A percentile compares a stretch with the other conserved stretches of the same genome.
Conservation (phyloP, 2,329 filamentous ascomycete genomes). For the Diplodia corticola region DNA sequence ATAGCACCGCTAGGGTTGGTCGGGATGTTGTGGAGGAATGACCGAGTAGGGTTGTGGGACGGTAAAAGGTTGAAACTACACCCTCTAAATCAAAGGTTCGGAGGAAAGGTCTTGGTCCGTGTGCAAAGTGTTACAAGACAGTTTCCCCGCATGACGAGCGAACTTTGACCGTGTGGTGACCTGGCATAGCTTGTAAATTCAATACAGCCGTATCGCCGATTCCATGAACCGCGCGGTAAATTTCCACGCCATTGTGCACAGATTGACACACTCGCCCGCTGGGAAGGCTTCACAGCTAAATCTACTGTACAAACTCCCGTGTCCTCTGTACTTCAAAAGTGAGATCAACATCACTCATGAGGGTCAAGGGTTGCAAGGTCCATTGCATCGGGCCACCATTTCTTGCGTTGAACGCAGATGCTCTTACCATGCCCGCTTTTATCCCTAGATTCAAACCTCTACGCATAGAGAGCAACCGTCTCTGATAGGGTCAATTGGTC, state of each 20-base stretch:
- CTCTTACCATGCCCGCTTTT: background rate
- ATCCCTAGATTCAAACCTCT: background rate
- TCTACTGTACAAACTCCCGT: too few relatives aligned
- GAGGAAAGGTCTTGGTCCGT: conserved; percentile 4
- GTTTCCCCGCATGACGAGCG: background rate
- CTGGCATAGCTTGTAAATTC: background rate
- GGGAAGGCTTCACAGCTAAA: background rate
- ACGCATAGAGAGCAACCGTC: background rate
- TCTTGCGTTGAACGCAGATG: background rate
- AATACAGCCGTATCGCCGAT: background rate
- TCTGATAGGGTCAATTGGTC: background rate
- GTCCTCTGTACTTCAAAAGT: too few relatives aligned
- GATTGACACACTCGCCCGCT: background rate
- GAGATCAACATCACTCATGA: too few relatives aligned
- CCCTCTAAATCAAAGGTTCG: background rate
- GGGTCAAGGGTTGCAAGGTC: background rate
- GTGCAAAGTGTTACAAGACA: background rate
- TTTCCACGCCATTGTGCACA: background rate
- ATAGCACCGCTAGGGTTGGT: background rate
- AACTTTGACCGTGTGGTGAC: background rate
- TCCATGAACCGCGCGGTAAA: background rate
- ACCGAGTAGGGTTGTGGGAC: background rate
- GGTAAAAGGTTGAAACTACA: background rate
- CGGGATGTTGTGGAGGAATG: background rate
- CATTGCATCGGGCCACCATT: background rate